Base-by-base conservation (phyloP, 2,329 filamentous ascomycete genomes). In the Botryotinia globosa region DNA sequence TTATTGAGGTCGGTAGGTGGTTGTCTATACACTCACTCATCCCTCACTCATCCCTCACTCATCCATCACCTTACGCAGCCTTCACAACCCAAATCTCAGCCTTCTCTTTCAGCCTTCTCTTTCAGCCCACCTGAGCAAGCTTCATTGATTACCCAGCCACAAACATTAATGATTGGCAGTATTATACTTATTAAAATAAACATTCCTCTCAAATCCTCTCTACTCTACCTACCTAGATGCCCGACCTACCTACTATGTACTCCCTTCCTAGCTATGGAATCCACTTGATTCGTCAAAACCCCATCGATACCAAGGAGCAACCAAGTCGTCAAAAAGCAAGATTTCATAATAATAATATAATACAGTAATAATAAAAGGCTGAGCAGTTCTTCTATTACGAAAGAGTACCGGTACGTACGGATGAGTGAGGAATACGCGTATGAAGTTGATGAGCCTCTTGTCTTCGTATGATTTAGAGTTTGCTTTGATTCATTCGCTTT, bases 391-490 rank as follows among this genome's bases (percentile, higher is more conserved):
- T 7, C 4, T 56, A 29, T 56, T 56, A 18, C n/a, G 25, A 42
- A 51, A 22, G 14, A n/a, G n/a, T n/a, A n/a, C n/a, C n/a, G n/a
- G 51, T 18, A 18, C 51, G n/a, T 20, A 65, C 42, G 42, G 45
- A 37, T n/a, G 4, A 32, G 14, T 9, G 42, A 44, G 20, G 8
- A 48, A 70, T 70, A 29, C 68, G 67, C 67, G 67, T 45, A 62
- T 45, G 58, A 56, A 34, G 29, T 34, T 62, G 67, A 69, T 45
- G 51, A 70, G 68, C 68, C 56, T 62, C 56, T 62, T 63, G 63
- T 70, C 14, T 48, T 63, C 51, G 51, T 48, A 66, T 22, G 34
- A 25, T 25, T 48, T 48, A 5, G 37, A 22, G 32, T 32, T 45
- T 37, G 39, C 12, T 34, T 34, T 7, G 58, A 22, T 22, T 48